Evolutionary conservation across 306 rosid species (phyloP).

Genomic region (Cyclanthera cordifolia): DNA sequence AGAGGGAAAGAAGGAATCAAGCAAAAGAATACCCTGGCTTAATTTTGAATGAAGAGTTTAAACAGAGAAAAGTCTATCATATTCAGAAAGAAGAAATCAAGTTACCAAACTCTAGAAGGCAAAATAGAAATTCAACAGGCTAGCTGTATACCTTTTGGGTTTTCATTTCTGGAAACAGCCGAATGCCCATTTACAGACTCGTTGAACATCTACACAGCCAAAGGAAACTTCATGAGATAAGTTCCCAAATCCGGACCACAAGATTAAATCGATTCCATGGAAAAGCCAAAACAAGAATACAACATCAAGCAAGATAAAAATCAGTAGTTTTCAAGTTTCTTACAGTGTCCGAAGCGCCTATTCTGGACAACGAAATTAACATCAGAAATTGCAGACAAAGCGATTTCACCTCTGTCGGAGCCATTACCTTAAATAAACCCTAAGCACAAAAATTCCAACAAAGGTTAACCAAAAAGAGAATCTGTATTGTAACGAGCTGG

Average conservation of each 20-base stretch:
- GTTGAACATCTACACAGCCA: constrained; percentile 21
- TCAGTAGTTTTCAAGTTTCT: not conserved
- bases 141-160: constrained; percentile 18
- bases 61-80: constrained; percentile 1
- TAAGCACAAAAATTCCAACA: constrained; percentile 11
- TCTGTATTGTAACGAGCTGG: not conserved
- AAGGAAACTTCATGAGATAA: constrained; percentile 6
- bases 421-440: constrained; percentile 31
- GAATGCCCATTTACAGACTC: constrained; percentile 14
- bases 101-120: not conserved
- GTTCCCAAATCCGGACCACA: not conserved
- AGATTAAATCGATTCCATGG: not conserved
- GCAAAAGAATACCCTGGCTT: not conserved
- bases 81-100: not conserved
- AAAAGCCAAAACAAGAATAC: not conserved
- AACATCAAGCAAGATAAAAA: not conserved
- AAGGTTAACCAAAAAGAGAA: not conserved
- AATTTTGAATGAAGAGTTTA: not conserved
- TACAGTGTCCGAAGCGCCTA: constrained; percentile 30
- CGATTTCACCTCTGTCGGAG: constrained; percentile 8
- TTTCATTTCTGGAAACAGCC: constrained; percentile 26
- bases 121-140: not conserved
- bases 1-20: not conserved
- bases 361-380: constrained; percentile 13
- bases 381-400: constrained; percentile 15